Percentiles rank a stretch among this genome's conserved stretches.
phyloP scores from a whole-genome alignment of 2,329 filamentous ascomycete species.

The Aspergillus oerlinghausenensis region DNA sequence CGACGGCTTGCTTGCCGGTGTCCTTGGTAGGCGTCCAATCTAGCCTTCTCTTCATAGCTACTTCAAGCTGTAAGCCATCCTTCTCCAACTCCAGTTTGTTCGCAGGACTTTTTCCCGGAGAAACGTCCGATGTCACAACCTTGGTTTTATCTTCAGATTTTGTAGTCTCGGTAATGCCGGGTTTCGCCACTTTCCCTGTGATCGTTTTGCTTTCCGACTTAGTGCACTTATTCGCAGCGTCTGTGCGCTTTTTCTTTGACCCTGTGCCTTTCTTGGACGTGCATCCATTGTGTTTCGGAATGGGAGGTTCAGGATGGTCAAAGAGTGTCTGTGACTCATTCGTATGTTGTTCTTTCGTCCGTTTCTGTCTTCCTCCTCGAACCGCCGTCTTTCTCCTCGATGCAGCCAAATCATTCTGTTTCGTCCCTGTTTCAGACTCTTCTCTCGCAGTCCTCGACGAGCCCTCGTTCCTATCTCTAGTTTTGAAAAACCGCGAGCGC shows the following conservation, averaged over 20 bases:
- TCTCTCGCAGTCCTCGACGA: conserved; percentile 4
- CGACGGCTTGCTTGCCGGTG: conserved; percentile 26
- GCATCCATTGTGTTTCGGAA: conserved; percentile 10
- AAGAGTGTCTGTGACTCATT: not conserved
- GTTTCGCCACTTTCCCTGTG: conserved; percentile 34
- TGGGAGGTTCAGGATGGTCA: conserved; percentile 1
- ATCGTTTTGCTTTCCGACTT: conserved; percentile 30
- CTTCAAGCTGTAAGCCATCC: conserved; percentile 29
- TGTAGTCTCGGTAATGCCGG: conserved; percentile 12
- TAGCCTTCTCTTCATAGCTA: conserved; percentile 52
- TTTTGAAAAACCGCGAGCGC: conserved; percentile 24
- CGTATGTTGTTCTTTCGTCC: conserved; percentile 11
- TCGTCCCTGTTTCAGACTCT: conserved; percentile 8
- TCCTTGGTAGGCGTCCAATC: conserved; percentile 65
- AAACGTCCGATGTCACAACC: conserved; percentile 1
- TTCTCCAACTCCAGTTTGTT: conserved; percentile 13
- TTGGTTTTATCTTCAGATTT: conserved; percentile 10
- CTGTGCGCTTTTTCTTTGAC: conserved; percentile 21
- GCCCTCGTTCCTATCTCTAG: conserved; percentile 4
- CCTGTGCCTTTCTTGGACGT: conserved; percentile 16
- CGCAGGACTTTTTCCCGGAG: not conserved
- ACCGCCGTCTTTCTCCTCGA: conserved; percentile 5
- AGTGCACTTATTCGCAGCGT: conserved; percentile 21
- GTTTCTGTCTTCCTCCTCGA: conserved; percentile 9
- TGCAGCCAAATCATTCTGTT: conserved; percentile 5